phyloP scores from a whole-genome alignment of 345 rosid species.

The Lenwebbia sp. region DNA sequence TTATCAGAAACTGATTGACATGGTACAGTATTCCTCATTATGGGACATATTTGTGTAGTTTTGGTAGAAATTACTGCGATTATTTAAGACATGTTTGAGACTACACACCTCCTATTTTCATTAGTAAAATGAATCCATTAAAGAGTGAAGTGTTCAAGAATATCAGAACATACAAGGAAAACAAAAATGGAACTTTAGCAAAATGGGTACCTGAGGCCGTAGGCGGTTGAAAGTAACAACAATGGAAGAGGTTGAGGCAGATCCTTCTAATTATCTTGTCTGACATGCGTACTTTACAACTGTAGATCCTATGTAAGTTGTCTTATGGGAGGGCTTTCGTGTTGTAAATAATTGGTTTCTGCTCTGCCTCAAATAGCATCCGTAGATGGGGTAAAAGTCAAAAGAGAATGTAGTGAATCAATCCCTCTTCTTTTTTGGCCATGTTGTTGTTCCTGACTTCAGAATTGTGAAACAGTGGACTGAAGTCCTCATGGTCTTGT shows the following conservation, averaged over 20 bases:
- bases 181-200: background rate
- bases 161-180: background rate
- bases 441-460: background rate
- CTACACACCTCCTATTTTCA: background rate
- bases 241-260: background rate
- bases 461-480: background rate
- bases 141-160: background rate
- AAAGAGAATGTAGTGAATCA: background rate
- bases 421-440: background rate
- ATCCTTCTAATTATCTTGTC: background rate
- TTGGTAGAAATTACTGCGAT: background rate
- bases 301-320: background rate
- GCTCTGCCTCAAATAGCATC: background rate
- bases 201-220: background rate
- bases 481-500: background rate
- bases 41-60: background rate
- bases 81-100: background rate
- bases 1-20: slow-evolving; percentile 53
- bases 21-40: slow-evolving; percentile 28
- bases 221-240: background rate
- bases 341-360: background rate
- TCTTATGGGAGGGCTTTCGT: background rate
- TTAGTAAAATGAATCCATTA: background rate
- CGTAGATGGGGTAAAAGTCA: background rate
- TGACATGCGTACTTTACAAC: background rate